Evolutionary conservation across 1,284 basidiomycete genomes (phyloP).

Genomic region (Agaricales sp.): DNA sequence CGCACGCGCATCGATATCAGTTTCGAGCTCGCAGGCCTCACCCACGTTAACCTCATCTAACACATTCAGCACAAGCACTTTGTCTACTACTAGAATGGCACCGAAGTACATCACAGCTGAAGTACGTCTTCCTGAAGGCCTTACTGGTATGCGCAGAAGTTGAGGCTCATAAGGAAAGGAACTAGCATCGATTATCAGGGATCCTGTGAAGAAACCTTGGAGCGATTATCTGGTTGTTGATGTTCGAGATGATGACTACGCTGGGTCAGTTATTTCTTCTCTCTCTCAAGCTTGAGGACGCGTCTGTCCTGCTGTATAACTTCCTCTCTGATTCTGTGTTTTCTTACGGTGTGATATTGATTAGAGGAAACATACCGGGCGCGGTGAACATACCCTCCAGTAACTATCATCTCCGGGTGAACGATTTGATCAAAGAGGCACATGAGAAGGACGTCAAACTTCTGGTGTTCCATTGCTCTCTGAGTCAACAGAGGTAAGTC

Average conservation of each 20-base stretch:
- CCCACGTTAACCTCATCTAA: not conserved
- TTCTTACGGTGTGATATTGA: not conserved
- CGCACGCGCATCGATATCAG: too few relatives aligned
- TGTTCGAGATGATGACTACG: conserved; percentile 68
- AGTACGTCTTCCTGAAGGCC: conserved; percentile 11
- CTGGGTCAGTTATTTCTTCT: too few relatives aligned
- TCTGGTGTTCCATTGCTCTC: conserved; percentile 67
- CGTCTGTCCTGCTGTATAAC: too few relatives aligned
- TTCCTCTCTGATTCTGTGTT: too few relatives aligned
- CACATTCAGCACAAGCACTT: not conserved
- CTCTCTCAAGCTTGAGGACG: too few relatives aligned
- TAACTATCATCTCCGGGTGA: conserved; percentile 44
- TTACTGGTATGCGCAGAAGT: conserved; percentile 4
- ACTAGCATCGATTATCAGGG: conserved; percentile 56
- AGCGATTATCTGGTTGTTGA: conserved; percentile 69
- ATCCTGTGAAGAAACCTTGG: conserved; percentile 38
- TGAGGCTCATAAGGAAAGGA: conserved; percentile 37
- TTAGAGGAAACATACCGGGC: conserved; percentile 59
- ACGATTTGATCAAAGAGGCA: conserved; percentile 46
- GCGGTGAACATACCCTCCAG: conserved; percentile 51
- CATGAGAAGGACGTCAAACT: conserved; percentile 39
- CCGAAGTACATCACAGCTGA: conserved; percentile 37
- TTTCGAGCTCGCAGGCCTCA: too few relatives aligned
- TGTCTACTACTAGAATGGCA: not conserved
- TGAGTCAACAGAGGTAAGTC: conserved; percentile 63